Conservation (phyloP, 2,329 filamentous ascomycete genomes). For the Bisporella sp. region DNA sequence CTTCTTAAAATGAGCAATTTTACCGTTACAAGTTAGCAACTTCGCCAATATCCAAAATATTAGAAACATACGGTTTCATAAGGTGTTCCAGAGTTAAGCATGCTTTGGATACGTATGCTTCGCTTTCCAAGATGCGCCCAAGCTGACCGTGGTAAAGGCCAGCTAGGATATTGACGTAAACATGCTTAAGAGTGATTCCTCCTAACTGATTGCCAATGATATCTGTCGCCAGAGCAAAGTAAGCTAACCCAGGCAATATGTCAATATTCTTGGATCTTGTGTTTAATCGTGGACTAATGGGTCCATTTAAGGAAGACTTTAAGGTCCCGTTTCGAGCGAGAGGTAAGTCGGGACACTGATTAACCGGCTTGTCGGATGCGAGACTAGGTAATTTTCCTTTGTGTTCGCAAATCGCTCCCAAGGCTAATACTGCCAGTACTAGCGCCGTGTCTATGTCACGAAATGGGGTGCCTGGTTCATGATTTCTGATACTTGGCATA, state of each 20-base stretch:
- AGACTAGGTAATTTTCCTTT: slow-evolving; percentile 50
- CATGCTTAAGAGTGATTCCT: slow-evolving; percentile 74
- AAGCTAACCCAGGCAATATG: slow-evolving; percentile 80
- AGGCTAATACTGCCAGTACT: slow-evolving; percentile 72
- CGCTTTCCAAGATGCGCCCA: slow-evolving; percentile 80
- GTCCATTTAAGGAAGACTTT: slow-evolving; percentile 49
- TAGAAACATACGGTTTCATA: slow-evolving; percentile 57
- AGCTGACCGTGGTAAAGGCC: slow-evolving; percentile 87
- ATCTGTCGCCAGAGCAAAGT: slow-evolving; percentile 79
- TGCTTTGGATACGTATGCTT: slow-evolving; percentile 50
- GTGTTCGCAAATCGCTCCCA: slow-evolving; percentile 72
- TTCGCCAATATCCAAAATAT: too few relatives aligned
- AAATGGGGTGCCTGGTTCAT: slow-evolving; percentile 44
- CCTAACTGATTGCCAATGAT: slow-evolving; percentile 79
- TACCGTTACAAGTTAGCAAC: slow-evolving; percentile 18
- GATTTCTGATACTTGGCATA: slow-evolving; percentile 15
- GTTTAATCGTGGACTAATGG: slow-evolving; percentile 29
- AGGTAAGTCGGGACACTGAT: slow-evolving; percentile 18
- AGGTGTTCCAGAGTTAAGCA: slow-evolving; percentile 60
- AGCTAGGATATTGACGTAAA: slow-evolving; percentile 78
- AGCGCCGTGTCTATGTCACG: slow-evolving; percentile 74
- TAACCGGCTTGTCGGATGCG: slow-evolving; percentile 33
- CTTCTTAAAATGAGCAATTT: slow-evolving; percentile 32
- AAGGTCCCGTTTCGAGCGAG: slow-evolving; percentile 41
- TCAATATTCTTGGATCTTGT: slow-evolving; percentile 59